Evolutionary conservation across 129 eudicot species (phyloP).

Genomic region (Helianthus annuus): DNA sequence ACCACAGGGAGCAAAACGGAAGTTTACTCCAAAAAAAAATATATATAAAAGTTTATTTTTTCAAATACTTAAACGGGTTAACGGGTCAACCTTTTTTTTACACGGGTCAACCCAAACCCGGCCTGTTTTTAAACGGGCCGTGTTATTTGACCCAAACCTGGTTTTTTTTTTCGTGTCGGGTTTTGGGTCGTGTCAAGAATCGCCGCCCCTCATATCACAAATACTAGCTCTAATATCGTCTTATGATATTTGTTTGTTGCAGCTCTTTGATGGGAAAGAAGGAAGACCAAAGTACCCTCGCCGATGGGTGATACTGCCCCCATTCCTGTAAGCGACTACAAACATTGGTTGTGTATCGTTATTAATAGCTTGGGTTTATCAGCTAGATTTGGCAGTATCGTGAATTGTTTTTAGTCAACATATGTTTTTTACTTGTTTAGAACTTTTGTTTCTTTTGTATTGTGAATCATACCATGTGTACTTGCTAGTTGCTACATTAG

Average conservation of each 20-base stretch:
- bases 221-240: background rate
- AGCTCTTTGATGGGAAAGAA: conserved; percentile 97
- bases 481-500: too few relatives aligned
- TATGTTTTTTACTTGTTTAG: conserved; percentile 2
- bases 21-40: too few relatives aligned
- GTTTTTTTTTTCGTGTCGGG: too few relatives aligned
- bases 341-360: background rate
- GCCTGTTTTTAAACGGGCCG: too few relatives aligned
- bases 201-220: background rate
- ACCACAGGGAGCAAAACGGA: too few relatives aligned
- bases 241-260: conserved; percentile 21
- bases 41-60: too few relatives aligned
- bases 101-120: too few relatives aligned
- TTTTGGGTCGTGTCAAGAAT: too few relatives aligned
- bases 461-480: conserved; percentile 10
- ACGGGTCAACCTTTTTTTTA: too few relatives aligned
- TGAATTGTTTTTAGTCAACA: conserved; percentile 19
- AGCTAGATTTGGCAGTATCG: conserved; percentile 14
- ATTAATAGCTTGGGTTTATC: conserved; percentile 13
- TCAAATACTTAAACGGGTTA: too few relatives aligned
- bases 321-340: conserved; percentile 58
- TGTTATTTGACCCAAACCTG: too few relatives aligned
- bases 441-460: conserved; percentile 12
- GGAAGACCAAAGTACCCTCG: conserved; percentile 95
- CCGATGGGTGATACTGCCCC: conserved; percentile 96